These are phyloP conservation scores for Eucalyptus coolabah DNA, from an alignment of 345 rosid genomes.

Conservation along the genomic window DNA sequence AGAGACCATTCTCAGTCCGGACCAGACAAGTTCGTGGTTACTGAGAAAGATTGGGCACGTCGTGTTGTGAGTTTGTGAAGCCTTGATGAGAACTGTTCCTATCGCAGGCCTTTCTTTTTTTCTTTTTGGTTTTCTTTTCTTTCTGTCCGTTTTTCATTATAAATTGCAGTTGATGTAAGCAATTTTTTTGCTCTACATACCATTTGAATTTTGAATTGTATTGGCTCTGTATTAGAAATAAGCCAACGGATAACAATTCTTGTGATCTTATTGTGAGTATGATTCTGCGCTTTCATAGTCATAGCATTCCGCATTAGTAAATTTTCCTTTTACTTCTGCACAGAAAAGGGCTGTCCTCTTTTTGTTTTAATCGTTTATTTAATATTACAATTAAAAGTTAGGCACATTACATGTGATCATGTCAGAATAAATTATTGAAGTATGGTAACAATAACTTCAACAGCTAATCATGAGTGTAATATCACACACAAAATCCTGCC, in stretches of 20 bases:
- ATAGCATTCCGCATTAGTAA: neutral
- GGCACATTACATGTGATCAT: neutral
- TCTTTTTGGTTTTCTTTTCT: neutral
- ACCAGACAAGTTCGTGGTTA: conserved; percentile 53
- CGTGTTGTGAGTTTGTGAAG: neutral
- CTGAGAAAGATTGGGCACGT: conserved; percentile 9
- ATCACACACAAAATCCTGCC: neutral
- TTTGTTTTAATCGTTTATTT: too few relatives aligned
- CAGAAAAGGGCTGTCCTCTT: neutral
- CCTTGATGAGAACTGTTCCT: neutral
- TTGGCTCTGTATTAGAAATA: neutral
- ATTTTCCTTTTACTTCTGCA: neutral
- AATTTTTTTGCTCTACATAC: neutral
- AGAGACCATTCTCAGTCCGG: conserved; percentile 43
- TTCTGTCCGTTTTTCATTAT: neutral
- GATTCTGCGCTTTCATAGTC: neutral
- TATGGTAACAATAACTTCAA: neutral
- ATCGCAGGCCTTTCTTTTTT: neutral
- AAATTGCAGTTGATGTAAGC: neutral
- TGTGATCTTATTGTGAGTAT: neutral
- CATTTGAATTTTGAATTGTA: neutral
- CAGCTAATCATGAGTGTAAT: neutral
- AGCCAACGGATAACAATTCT: neutral
- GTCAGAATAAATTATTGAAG: neutral
- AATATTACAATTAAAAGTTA: neutral